These are phyloP conservation scores for Edaphochlamys debaryana DNA, from an alignment of 139 green algal species.

Conservation along the genomic window DNA sequence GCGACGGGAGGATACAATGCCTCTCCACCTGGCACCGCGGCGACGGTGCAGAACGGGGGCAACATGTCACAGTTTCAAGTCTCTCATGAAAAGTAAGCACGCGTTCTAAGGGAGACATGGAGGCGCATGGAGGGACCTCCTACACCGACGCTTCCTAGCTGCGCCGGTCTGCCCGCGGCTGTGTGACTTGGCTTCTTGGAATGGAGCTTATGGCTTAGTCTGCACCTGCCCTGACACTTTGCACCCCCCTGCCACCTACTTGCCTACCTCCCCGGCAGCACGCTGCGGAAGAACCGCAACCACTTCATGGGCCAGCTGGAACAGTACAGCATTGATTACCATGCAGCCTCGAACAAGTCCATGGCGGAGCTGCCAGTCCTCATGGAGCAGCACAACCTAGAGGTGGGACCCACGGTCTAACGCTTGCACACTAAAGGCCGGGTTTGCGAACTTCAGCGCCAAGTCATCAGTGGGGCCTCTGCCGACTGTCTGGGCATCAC, in stretches of 20 bases:
- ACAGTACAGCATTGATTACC: slow-evolving; percentile 29
- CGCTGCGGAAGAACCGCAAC: slow-evolving; percentile 31
- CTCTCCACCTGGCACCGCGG: no score
- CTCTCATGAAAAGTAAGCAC: background rate
- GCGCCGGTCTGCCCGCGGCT: no score
- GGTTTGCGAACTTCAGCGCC: no score
- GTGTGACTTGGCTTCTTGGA: background rate
- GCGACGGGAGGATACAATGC: background rate
- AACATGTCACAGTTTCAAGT: background rate
- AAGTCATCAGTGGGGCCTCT: no score
- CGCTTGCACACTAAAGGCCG: no score
- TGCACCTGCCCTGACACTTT: background rate
- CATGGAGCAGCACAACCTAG: slow-evolving; percentile 8
- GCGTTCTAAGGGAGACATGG: background rate
- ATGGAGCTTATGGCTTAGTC: background rate
- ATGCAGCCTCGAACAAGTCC: slow-evolving; percentile 12
- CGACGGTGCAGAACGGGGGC: background rate
- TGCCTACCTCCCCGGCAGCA: background rate
- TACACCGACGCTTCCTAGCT: no score
- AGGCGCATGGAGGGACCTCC: background rate
- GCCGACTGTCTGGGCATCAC: no score
- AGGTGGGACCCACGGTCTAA: no score
- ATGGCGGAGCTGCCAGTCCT: slow-evolving; percentile 24
- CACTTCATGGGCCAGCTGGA: slow-evolving; percentile 26
- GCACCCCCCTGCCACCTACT: background rate